These are phyloP conservation scores for Apophysomyces sp. DNA, from an alignment of 371 early-diverging fungal genomes.

Conservation along the genomic window DNA sequence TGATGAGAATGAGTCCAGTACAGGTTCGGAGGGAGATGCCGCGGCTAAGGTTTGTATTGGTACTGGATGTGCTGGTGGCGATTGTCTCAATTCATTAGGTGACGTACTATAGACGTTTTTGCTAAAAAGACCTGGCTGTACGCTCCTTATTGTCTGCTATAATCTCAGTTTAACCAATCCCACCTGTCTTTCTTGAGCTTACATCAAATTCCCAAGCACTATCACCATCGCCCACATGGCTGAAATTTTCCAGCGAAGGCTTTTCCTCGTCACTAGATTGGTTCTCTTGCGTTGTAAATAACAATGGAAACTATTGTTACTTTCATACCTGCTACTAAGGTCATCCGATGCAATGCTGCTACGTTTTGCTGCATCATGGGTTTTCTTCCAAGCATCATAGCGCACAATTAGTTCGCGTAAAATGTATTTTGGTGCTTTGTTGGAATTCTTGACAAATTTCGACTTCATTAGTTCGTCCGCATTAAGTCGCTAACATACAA, in stretches of 20 bases:
- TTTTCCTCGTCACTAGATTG: constrained; percentile 20
- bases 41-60: neutral
- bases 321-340: constrained; percentile 37
- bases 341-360: constrained; percentile 42
- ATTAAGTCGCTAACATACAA: constrained; percentile 47
- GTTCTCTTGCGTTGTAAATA: neutral
- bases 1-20: neutral
- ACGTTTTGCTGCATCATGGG: constrained; percentile 39
- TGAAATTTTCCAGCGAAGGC: constrained; percentile 24
- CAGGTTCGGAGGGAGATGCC: neutral
- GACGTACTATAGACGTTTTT: neutral
- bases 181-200: neutral
- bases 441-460: constrained; percentile 54
- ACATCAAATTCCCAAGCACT: constrained; percentile 49
- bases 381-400: constrained; percentile 54
- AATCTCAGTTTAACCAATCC: neutral
- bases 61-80: neutral
- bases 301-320: neutral
- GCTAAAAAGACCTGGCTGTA: neutral
- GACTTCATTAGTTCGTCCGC: constrained; percentile 61
- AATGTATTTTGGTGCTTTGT: constrained; percentile 41
- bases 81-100: neutral
- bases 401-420: constrained; percentile 50
- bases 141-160: neutral
- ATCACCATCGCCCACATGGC: constrained; percentile 25